A percentile compares a stretch with the other conserved stretches of the same genome.
phyloP scores from a whole-genome alignment of 1,284 basidiomycete species.

The Microbotryomycetes sp. region DNA sequence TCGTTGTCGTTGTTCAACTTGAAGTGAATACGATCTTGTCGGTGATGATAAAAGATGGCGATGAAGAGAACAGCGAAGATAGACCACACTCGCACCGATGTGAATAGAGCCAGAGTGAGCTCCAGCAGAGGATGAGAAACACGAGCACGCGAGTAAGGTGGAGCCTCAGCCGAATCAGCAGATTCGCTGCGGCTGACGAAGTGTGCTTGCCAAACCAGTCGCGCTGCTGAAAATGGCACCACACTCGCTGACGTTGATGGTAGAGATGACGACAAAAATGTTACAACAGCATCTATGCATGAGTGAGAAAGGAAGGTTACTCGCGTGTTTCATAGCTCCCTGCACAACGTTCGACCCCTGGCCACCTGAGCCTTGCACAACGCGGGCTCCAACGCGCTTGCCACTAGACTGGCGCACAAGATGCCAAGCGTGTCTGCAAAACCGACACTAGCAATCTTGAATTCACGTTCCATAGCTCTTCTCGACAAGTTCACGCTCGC shows the following conservation, averaged over 20 bases:
- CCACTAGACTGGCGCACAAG: conserved; percentile 2
- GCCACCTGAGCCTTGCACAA: conserved; percentile 4
- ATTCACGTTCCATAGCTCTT: conserved; percentile 28
- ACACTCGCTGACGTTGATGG: too few relatives aligned
- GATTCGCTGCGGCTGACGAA: too few relatives aligned
- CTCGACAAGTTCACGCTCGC: neutral
- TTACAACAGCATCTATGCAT: neutral
- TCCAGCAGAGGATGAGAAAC: neutral
- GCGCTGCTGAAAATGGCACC: too few relatives aligned
- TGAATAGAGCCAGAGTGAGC: too few relatives aligned
- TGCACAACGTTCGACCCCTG: conserved; percentile 7
- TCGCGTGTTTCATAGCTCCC: neutral
- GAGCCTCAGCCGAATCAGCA: too few relatives aligned
- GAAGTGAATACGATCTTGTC: neutral
- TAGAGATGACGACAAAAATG: too few relatives aligned
- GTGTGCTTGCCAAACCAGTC: too few relatives aligned
- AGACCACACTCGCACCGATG: too few relatives aligned
- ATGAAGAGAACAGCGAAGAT: neutral
- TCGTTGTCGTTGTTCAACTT: neutral
- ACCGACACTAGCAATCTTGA: conserved; percentile 34
- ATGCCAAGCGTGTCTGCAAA: conserved; percentile 35
- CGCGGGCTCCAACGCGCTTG: conserved; percentile 5
- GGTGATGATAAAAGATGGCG: neutral
- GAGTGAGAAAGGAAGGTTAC: too few relatives aligned
- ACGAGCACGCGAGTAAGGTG: neutral